phyloP scores from a whole-genome alignment of 306 rosid species.

The Cucumis cinereus region DNA sequence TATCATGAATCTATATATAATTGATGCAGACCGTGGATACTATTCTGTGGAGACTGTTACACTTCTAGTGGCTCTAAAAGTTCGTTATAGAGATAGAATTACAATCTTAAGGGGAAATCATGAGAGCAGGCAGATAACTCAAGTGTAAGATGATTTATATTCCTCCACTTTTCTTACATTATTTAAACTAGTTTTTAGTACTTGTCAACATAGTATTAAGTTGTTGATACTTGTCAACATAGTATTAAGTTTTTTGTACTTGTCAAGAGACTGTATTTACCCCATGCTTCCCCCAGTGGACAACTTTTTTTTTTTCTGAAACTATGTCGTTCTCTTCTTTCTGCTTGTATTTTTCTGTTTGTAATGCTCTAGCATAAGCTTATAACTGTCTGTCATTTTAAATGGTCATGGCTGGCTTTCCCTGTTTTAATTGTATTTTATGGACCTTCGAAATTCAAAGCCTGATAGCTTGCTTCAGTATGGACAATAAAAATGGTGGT shows the following conservation, averaged over 20 bases:
- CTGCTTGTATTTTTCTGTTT: background rate
- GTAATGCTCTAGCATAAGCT: background rate
- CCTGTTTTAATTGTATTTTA: background rate
- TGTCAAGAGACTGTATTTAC: background rate
- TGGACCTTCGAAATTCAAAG: background rate
- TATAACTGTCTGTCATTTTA: background rate
- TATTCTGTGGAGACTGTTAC: conserved; percentile 97
- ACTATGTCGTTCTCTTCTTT: background rate
- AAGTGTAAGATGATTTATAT: conserved; percentile 60
- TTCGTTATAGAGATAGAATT: conserved; percentile 95
- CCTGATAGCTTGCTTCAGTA: conserved; percentile 1
- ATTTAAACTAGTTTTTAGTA: background rate
- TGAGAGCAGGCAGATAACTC: conserved; percentile 95
- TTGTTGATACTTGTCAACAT: background rate
- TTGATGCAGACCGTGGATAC: conserved; percentile 35
- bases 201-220: background rate
- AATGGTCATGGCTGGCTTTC: background rate
- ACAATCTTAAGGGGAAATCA: conserved; percentile 98
- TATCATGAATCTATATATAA: background rate
- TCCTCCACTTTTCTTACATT: background rate
- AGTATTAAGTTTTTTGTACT: background rate
- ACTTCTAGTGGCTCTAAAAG: conserved; percentile 91
- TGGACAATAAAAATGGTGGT: background rate
- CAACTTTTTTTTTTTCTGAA: background rate
- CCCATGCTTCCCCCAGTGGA: background rate